A percentile compares a stretch with the other conserved stretches of the same genome.
Evolutionary conservation across 768 basidiomycete species (phyloP).

Genomic region (Macrolepiota albuminosa): DNA sequence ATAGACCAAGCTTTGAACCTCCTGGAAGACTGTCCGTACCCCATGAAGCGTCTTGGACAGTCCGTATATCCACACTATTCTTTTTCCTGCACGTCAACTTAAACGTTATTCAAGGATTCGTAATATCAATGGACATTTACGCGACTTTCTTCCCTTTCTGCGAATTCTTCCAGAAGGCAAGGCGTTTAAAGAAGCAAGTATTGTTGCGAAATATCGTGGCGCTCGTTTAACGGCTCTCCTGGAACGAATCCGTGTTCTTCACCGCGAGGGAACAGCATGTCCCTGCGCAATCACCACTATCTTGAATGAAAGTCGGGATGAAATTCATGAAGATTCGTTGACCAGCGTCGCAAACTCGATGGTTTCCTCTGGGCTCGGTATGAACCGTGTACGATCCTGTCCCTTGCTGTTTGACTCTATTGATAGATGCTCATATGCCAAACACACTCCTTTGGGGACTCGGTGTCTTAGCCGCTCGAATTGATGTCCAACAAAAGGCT

Average conservation of each 20-base stretch:
- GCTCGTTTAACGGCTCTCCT: constrained; percentile 6
- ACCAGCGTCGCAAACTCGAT: constrained; percentile 16
- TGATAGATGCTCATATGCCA: constrained; percentile 14
- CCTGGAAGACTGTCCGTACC: constrained; percentile 11
- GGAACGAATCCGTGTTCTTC: constrained; percentile 4
- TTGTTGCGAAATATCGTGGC: constrained; percentile 13
- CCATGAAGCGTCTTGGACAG: constrained; percentile 18
- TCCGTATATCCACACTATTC: neutral
- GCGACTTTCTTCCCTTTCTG: constrained; percentile 15
- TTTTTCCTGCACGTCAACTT: neutral
- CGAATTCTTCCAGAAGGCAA: constrained; percentile 8
- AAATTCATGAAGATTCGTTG: constrained; percentile 12
- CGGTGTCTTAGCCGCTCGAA: constrained; percentile 10
- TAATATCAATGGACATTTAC: constrained; percentile 12
- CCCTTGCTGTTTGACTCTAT: neutral
- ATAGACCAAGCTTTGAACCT: constrained; percentile 9
- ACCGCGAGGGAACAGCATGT: constrained; percentile 4
- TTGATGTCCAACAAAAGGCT: constrained; percentile 11
- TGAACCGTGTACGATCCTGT: neutral
- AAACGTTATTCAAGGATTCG: constrained; percentile 4
- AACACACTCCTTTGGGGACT: constrained; percentile 15
- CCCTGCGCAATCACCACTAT: constrained; percentile 13
- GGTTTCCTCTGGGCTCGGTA: constrained; percentile 16
- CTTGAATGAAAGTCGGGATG: constrained; percentile 7
- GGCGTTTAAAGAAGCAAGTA: constrained; percentile 10